phyloP scores from a whole-genome alignment of 805 yeast genomes.

The Monosporozyma yasuniensis region DNA sequence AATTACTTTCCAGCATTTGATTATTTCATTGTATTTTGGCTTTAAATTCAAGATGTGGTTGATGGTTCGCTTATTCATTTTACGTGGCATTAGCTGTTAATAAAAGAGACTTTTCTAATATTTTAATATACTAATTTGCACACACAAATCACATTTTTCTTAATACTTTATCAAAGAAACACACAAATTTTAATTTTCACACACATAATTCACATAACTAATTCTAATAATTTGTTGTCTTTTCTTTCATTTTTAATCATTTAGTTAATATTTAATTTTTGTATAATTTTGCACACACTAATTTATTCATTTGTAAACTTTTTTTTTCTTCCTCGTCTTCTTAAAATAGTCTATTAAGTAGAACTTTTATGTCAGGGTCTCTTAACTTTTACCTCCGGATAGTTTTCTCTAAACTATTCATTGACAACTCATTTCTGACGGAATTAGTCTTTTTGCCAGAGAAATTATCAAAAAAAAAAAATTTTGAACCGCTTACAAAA shows the following conservation, averaged over 20 bases:
- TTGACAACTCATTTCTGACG: background rate
- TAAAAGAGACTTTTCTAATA: slow-evolving; percentile 1
- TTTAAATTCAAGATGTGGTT: background rate
- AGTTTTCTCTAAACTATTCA: background rate
- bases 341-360: too few relatives aligned
- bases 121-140: slow-evolving; percentile 5
- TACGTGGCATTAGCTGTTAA: background rate
- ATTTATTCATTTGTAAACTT: slow-evolving; percentile 11
- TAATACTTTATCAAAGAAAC: slow-evolving; percentile 6
- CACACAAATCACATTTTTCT: slow-evolving; percentile 7
- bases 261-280: slow-evolving; percentile 12
- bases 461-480: background rate
- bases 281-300: slow-evolving; percentile 13
- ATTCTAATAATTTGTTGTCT: slow-evolving; percentile 1
- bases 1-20: background rate
- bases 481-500: background rate
- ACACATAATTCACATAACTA: slow-evolving; percentile 6
- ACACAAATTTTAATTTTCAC: slow-evolving; percentile 6
- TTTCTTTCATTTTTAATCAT: slow-evolving; percentile 7
- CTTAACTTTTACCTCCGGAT: background rate
- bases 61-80: background rate
- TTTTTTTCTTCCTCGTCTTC: background rate
- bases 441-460: background rate
- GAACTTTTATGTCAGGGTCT: too few relatives aligned
- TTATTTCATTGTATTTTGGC: background rate